Percentiles rank a stretch among this genome's conserved stretches.
Evolutionary conservation across 495 filamentous ascomycete genomes (phyloP).

Genomic region (Aspergillus wentii): DNA sequence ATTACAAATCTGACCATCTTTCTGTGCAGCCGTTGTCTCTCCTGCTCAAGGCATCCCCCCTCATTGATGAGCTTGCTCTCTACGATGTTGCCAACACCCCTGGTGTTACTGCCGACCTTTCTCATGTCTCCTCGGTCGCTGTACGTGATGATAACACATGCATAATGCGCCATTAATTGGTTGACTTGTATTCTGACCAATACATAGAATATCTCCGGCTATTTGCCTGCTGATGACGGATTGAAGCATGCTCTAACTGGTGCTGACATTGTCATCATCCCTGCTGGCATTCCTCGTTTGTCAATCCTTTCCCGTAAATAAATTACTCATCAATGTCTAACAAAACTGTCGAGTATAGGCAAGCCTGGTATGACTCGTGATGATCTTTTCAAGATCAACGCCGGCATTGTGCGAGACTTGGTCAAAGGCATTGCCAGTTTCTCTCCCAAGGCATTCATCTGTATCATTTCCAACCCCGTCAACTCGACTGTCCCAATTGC

Average conservation of each 20-base stretch:
- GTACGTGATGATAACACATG: constrained; percentile 51
- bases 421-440: constrained; percentile 80
- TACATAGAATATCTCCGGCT: constrained; percentile 82
- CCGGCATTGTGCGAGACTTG: constrained; percentile 85
- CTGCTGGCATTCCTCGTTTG: constrained; percentile 95
- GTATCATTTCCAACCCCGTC: constrained; percentile 98
- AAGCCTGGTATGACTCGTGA: constrained; percentile 99
- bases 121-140: constrained; percentile 91
- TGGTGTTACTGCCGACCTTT: constrained; percentile 91
- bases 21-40: constrained; percentile 79
- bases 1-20: constrained; percentile 6
- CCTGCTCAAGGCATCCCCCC: constrained; percentile 79
- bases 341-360: constrained; percentile 46
- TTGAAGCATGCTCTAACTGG: constrained; percentile 82
- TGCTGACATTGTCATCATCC: constrained; percentile 92
- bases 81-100: constrained; percentile 99
- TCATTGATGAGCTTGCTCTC: constrained; percentile 84
- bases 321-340: constrained; percentile 3
- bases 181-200: constrained; percentile 18
- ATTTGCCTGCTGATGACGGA: constrained; percentile 85
- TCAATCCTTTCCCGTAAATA: constrained; percentile 12
- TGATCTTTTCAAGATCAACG: constrained; percentile 98
- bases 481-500: constrained; percentile 99
- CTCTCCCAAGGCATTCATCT: constrained; percentile 84
- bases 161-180: constrained; percentile 2